Evolutionary conservation across 2,329 filamentous ascomycete species (phyloP), one percentile per base, ranked within the genome.

Genomic region (Chrysoporthe cubensis): DNA sequence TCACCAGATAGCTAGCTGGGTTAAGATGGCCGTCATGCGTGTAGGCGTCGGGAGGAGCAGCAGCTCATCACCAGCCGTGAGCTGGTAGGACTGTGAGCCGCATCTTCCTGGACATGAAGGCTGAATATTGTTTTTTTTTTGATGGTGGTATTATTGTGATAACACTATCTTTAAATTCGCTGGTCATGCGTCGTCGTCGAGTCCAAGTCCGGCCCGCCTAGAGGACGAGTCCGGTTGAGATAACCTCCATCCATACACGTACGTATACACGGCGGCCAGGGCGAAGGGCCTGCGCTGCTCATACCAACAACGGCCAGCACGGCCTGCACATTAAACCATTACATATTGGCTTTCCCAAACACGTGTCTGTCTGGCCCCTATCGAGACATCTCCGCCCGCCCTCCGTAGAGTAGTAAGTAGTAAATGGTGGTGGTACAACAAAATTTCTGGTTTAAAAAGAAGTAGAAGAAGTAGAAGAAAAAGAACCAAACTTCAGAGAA

Each of bases 121-220:
- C 16, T 16, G 26, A 34, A 54, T 54, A 6, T 13, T 16, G 5
- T 34, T 26, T 34, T 26, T 26, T 26, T 26, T 26, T 26, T 26
- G 26, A 26, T 26, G 26, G 26, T 26, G 50, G 1, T 54, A 54
- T 54, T 54, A 54, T 54, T 54, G 50, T 54, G 50, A 54, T 54
- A 34, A 32, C 4, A 34, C 32, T 54, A 54, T 32, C 9, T 52
- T 14, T 54, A 16, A 16, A 54, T 54, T 13, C 54, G 63, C 57
- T 64, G 50, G 37, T 65, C 50, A 54, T 63, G 61, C 34, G 48
- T 63, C 61, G 48, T 63, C 61, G 37, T 63, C 48, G 54, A 32
- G 32, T 13, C n/a, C 54, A 57, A 32, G 16, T 37, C 26, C 21
- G 50, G 7, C 13, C 65, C 48, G 56, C 54, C 65, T 34, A 57